Evolutionary conservation across 345 rosid species (phyloP).

Genomic region (Crucihimalaya himalaica): DNA sequence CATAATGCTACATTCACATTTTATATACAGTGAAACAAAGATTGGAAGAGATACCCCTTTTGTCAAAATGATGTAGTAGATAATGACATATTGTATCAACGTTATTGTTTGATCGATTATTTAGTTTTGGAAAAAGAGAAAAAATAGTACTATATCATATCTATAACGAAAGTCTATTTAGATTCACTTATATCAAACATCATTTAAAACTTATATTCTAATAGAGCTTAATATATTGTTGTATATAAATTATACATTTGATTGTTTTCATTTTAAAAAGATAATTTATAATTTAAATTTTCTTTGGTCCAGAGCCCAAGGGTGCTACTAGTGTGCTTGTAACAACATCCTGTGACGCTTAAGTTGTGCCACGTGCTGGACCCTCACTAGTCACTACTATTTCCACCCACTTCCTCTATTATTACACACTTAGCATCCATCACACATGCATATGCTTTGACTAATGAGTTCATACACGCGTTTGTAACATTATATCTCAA

Average conservation of each 20-base stretch:
- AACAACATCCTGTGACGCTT: slow-evolving; percentile 24
- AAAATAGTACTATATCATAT: no score
- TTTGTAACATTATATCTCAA: not conserved
- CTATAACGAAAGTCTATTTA: no score
- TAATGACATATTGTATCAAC: not conserved
- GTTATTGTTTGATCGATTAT: not conserved
- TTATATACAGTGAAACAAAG: not conserved
- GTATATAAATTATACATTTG: no score
- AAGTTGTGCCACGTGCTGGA: slow-evolving; percentile 32
- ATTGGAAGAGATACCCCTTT: not conserved
- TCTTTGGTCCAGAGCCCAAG: not conserved
- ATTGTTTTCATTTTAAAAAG: not conserved
- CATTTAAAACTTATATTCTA: no score
- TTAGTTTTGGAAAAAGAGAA: no score
- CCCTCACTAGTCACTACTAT: slow-evolving; percentile 28
- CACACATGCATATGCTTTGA: not conserved
- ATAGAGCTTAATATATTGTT: no score
- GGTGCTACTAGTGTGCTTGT: not conserved
- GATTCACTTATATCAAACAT: no score
- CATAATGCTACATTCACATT: not conserved
- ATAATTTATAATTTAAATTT: not conserved
- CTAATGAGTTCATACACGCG: not conserved
- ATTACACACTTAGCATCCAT: not conserved
- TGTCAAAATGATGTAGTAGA: not conserved
- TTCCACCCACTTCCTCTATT: slow-evolving; percentile 27